These are phyloP conservation scores for Lasiosphaeria ovina DNA, from an alignment of 495 filamentous ascomycete genomes.

Conservation along the genomic window DNA sequence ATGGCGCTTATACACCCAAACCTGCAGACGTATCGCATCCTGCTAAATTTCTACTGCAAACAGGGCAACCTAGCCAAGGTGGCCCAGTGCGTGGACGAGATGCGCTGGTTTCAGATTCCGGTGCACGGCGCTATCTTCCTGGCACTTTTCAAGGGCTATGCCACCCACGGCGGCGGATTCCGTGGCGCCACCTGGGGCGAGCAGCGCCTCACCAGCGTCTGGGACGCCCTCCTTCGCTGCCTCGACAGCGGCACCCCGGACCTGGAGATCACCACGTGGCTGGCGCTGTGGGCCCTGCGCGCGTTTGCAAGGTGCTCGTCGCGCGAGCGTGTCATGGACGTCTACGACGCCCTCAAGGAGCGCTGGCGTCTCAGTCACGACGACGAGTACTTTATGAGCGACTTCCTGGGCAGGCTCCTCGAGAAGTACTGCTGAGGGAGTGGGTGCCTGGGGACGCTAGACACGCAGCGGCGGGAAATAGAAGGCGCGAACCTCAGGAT, in stretches of 20 bases:
- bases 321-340: constrained; percentile 34
- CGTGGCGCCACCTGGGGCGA: constrained; percentile 63
- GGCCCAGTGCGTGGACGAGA: constrained; percentile 60
- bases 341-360: constrained; percentile 40
- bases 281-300: constrained; percentile 46
- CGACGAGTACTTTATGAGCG: constrained; percentile 39
- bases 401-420: constrained; percentile 26
- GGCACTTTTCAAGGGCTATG: constrained; percentile 72
- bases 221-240: constrained; percentile 40
- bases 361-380: constrained; percentile 35
- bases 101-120: constrained; percentile 55
- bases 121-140: constrained; percentile 63
- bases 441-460: no score
- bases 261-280: constrained; percentile 48
- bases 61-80: constrained; percentile 58
- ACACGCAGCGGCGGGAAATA: no score
- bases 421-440: constrained; percentile 2
- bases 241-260: constrained; percentile 36
- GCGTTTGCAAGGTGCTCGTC: constrained; percentile 46
- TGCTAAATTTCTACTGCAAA: constrained; percentile 56
- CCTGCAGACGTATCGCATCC: constrained; percentile 61
- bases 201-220: constrained; percentile 53
- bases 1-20: constrained; percentile 58
- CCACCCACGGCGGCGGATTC: constrained; percentile 58
- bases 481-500: no score